Base-by-base conservation (phyloP, 2,329 filamentous ascomycete species). In the Phyllosticta capitalensis region DNA sequence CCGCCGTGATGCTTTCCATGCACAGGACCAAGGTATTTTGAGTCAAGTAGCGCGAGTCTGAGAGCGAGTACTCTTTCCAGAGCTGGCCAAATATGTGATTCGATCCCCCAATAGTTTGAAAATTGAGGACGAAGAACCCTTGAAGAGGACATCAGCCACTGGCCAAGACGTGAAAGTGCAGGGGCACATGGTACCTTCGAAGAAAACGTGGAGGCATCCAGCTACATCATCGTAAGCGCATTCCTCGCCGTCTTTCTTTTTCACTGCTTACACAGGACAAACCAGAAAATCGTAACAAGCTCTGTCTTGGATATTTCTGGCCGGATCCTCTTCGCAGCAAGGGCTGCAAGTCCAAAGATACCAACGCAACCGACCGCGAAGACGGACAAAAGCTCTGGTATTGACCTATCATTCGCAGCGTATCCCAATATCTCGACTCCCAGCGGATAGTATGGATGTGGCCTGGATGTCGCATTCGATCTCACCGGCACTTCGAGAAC, bases 11-110 rank as follows among this genome's bases (percentile, higher is more conserved):
- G 19, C 81, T 84, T 78, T 96, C 91, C 72, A 95, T 86, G 71
- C 88, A 92, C n/a, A 95, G 77, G 65, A 94, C 90, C 67, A 95
- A 91, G 1, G 86, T 81, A 68, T 94, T 88, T 19, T 85, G 84
- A 2, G 87, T 91, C 65, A 96, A 77, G 69, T 96, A 96, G 51
- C 91, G 82, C 58, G 90, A 95, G 75, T 96, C 91, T 2, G 89
- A 92, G 33, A 92, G 80, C 2, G 89, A 81, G 71, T 96, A 96
- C 73, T 96, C 91, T 70, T 96, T 96, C 91, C 91, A 96, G 52
- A 95, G 78, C 76, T 96, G 90, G 2, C 87, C 89, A 60, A 92
- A 87, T 7, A 94, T 75, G 58, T 86, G 84, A 69, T 90, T 86
- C 61, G 83, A 83, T 10, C 81, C 77, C 0, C 85, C 83, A 70